A percentile compares a stretch with the other conserved stretches of the same genome.
phyloP scores from a whole-genome alignment of 768 basidiomycete genomes.

The Pisolithus microcarpus region DNA sequence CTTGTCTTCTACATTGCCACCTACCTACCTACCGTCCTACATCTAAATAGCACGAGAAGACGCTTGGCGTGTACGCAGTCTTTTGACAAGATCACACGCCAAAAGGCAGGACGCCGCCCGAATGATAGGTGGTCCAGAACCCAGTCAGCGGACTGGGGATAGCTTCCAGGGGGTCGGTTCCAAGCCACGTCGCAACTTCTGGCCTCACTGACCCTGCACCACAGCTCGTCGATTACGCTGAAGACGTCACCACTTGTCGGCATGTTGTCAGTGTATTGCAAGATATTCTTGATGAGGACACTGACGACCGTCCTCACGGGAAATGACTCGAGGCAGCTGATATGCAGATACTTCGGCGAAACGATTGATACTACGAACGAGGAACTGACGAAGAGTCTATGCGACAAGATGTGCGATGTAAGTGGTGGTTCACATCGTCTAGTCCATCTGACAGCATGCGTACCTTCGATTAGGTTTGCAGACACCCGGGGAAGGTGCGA shows the following conservation, averaged over 20 bases:
- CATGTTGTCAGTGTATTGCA: conserved; percentile 51
- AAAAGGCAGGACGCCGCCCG: conserved; percentile 38
- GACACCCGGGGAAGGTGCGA: conserved; percentile 61
- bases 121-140: conserved; percentile 44
- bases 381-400: conserved; percentile 43
- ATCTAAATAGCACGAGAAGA: conserved; percentile 63
- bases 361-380: conserved; percentile 43
- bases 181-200: not conserved
- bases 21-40: not conserved
- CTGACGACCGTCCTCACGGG: not conserved
- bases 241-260: conserved; percentile 52
- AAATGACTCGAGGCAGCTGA: conserved; percentile 35
- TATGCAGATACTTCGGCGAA: conserved; percentile 82
- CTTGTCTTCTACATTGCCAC: not conserved
- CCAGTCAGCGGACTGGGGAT: conserved; percentile 59
- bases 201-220: conserved; percentile 5
- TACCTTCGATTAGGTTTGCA: conserved; percentile 54
- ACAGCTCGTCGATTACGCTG: conserved; percentile 49
- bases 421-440: conserved; percentile 17
- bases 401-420: conserved; percentile 79
- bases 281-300: not conserved
- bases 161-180: conserved; percentile 57
- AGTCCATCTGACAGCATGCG: not conserved
- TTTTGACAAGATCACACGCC: conserved; percentile 42
- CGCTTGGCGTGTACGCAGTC: conserved; percentile 44